These are phyloP conservation scores for Colletotrichum destructivum DNA, from an alignment of 2,329 filamentous ascomycete species.

Conservation along the genomic window DNA sequence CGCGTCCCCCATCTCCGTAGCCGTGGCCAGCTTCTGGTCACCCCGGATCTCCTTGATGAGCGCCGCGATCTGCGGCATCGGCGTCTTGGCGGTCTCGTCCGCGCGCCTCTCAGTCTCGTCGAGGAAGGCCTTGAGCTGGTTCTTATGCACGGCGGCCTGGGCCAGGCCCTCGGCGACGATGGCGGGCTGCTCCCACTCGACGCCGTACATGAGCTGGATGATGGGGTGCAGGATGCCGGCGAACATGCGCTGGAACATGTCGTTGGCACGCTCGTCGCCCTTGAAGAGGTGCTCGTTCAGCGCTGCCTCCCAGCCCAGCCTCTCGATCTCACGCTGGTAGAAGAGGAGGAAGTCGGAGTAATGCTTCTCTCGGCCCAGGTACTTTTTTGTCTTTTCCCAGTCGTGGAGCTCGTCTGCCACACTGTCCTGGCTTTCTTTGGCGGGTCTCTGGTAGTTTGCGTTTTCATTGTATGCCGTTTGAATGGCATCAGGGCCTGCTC, in stretches of 20 bases:
- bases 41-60: conserved; percentile 73
- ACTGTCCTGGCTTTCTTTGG: conserved; percentile 60
- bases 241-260: conserved; percentile 79
- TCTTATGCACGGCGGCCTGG: conserved; percentile 79
- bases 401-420: conserved; percentile 70
- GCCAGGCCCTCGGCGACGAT: conserved; percentile 86
- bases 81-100: conserved; percentile 46
- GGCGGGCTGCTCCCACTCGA: conserved; percentile 87
- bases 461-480: conserved; percentile 77
- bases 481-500: conserved; percentile 73
- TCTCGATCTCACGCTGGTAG: conserved; percentile 82
- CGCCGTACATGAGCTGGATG: conserved; percentile 87
- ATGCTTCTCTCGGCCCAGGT: conserved; percentile 72
- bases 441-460: conserved; percentile 74
- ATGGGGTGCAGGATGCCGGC: conserved; percentile 82
- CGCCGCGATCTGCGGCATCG: conserved; percentile 64
- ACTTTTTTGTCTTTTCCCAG: conserved; percentile 68
- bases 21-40: conserved; percentile 69
- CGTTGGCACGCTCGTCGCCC: conserved; percentile 74
- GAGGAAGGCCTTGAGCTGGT: conserved; percentile 70
- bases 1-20: conserved; percentile 65
- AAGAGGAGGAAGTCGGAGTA: conserved; percentile 84
- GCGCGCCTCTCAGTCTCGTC: conserved; percentile 65
- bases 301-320: conserved; percentile 72
- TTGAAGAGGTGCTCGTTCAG: conserved; percentile 79